Base-by-base conservation (phyloP, 106 monocot genomes). In the Platanthera zijinensis region DNA sequence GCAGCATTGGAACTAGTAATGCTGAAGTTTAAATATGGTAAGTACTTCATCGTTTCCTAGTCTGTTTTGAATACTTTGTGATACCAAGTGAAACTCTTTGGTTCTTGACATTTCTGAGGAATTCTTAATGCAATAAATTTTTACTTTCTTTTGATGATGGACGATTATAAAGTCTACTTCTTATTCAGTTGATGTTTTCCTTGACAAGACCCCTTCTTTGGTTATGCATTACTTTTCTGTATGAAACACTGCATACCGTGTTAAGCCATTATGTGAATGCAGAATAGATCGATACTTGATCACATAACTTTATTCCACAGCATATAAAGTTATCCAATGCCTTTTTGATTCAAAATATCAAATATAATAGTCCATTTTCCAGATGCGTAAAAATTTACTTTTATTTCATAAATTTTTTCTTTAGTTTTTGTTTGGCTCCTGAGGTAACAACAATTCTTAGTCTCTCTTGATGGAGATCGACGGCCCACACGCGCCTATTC, bases 1-100 rank as follows among this genome's bases (percentile, higher is more conserved):
- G 89, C 97, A 85, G 84, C 97, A 51, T 71, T 99, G 80, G 97
- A 91, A 54, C 80, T 99, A 50, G 91, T 89, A 72, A 48, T 99
- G 11, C 51, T 91, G 57, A 97, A 99, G 69, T 77, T 99, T 75
- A 94, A 52, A 81, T 66, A 88, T 77, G 97, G 97, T 94, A 87
- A 71, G 17, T 71, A 71, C 8, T 48, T 71, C 1, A 45, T 32
- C 68, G 6, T 71, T 7, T 48, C 48, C 18, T 48, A 17, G 15
- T 13, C 15, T 30, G 48, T 71, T 71, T 47, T n/a, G 47, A 11
- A 10, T 69, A 45, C 4, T 69, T 69, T 14, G 11, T 68, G 22
- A 21, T 62, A 4, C 22, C 18, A 21, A 62, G 7, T 21, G 9
- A 62, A 21, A 62, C 62, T 62, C 1, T 0, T 21, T 21, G 22